A percentile compares a stretch with the other conserved stretches of the same genome.
Conservation (phyloP, 2,329 filamentous ascomycete species). For the Trichoderma atrobrunneum region DNA sequence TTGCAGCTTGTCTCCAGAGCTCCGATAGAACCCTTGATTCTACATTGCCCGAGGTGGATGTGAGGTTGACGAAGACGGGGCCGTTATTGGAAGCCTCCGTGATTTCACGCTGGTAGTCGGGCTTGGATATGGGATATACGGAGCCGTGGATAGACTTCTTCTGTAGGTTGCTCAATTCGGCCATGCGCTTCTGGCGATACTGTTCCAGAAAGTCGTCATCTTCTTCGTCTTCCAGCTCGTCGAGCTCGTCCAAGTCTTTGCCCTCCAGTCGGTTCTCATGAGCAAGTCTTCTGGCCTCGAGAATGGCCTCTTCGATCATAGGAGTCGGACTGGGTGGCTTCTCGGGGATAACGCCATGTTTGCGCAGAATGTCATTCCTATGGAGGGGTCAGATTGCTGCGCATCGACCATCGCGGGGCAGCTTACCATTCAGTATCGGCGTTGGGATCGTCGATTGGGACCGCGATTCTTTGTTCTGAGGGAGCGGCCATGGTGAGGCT, state of each 20-base stretch:
- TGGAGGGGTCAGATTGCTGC: constrained; percentile 26
- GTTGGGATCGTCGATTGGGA: constrained; percentile 92
- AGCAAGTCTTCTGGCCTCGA: constrained; percentile 77
- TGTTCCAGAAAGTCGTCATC: constrained; percentile 87
- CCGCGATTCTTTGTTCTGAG: constrained; percentile 63
- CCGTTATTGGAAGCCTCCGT: constrained; percentile 80
- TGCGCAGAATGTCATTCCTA: constrained; percentile 97
- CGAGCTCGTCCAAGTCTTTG: constrained; percentile 90
- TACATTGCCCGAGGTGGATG: constrained; percentile 73
- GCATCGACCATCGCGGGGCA: constrained; percentile 26
- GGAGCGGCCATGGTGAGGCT: constrained; percentile 55
- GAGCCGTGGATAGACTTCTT: constrained; percentile 79
- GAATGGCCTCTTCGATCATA: constrained; percentile 90
- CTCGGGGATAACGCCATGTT: constrained; percentile 96
- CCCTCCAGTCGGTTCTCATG: constrained; percentile 92
- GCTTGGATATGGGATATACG: constrained; percentile 92
- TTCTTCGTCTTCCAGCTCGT: constrained; percentile 91
- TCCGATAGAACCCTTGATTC: constrained; percentile 82
- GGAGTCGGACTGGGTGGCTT: constrained; percentile 94
- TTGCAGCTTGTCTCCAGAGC: constrained; percentile 80
- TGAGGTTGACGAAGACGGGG: constrained; percentile 74
- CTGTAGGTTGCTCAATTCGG: constrained; percentile 72
- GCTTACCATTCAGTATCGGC: constrained; percentile 94
- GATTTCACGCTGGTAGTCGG: constrained; percentile 86
- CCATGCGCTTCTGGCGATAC: constrained; percentile 84